Evolutionary conservation across 1,139 yeast genomes (phyloP).

Genomic region (Candida mesenterica): DNA sequence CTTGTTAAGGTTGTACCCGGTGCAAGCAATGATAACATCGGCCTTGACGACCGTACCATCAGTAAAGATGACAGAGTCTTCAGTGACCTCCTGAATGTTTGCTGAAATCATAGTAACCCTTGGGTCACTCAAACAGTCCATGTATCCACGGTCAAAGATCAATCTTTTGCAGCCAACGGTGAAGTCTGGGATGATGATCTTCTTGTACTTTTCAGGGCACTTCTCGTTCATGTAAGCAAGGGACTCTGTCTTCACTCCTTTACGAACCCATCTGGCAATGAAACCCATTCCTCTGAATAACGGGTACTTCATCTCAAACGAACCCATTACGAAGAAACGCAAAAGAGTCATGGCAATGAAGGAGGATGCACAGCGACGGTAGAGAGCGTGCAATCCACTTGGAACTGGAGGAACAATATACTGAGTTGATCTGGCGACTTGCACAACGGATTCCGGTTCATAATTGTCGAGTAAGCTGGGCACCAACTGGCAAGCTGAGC

Average conservation of each 20-base stretch:
- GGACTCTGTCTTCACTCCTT: constrained; percentile 21
- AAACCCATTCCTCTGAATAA: constrained; percentile 33
- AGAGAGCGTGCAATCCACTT: constrained; percentile 17
- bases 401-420: constrained; percentile 44
- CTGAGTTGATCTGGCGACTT: constrained; percentile 38
- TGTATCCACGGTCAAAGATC: constrained; percentile 38
- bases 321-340: constrained; percentile 27
- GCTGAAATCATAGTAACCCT: constrained; percentile 27
- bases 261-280: constrained; percentile 27
- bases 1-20: constrained; percentile 34
- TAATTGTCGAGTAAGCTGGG: constrained; percentile 29
- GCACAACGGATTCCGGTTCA: constrained; percentile 31
- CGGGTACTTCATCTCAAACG: constrained; percentile 38
- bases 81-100: constrained; percentile 27
- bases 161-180: constrained; percentile 46
- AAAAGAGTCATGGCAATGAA: constrained; percentile 27
- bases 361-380: constrained; percentile 25
- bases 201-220: constrained; percentile 37
- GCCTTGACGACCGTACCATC: constrained; percentile 32
- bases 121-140: constrained; percentile 34
- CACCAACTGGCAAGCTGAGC: constrained; percentile 24
- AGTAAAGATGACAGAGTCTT: constrained; percentile 29
- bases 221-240: constrained; percentile 27
- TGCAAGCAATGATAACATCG: constrained; percentile 46
- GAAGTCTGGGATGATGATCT: constrained; percentile 34